Evolutionary conservation across 2,329 filamentous ascomycete genomes (phyloP).

Genomic region (Aplosporella prunicola): DNA sequence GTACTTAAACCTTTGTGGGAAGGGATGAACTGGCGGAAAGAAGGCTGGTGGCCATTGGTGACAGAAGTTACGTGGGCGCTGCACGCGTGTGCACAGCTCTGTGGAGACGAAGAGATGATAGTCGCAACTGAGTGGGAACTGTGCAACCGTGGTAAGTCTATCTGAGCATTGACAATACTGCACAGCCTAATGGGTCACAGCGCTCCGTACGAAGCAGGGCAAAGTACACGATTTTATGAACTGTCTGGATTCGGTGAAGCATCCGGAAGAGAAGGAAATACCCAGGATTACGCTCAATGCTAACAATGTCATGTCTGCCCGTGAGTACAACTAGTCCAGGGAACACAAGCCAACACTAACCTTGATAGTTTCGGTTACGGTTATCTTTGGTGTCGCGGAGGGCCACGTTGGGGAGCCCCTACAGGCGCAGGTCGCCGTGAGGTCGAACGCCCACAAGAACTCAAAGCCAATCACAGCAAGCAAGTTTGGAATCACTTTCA

Average conservation of each 20-base stretch:
- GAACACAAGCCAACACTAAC: no score
- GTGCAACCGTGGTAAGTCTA: slow-evolving; percentile 23
- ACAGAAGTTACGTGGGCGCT: slow-evolving; percentile 44
- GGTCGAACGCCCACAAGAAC: slow-evolving; percentile 37
- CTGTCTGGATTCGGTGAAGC: slow-evolving; percentile 31
- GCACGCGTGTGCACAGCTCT: slow-evolving; percentile 42
- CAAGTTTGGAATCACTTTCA: slow-evolving; percentile 43
- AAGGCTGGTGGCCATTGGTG: slow-evolving; percentile 51
- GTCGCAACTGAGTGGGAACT: slow-evolving; percentile 51
- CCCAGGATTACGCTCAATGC: slow-evolving; percentile 38
- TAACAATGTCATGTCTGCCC: slow-evolving; percentile 39
- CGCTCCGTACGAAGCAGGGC: slow-evolving; percentile 22
- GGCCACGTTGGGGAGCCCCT: slow-evolving; percentile 52
- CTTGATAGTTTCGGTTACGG: slow-evolving; percentile 38
- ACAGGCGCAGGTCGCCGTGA: slow-evolving; percentile 45
- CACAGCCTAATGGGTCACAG: slow-evolving; percentile 15
- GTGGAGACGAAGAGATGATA: slow-evolving; percentile 39
- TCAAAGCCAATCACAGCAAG: slow-evolving; percentile 40
- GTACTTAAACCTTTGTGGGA: slow-evolving; percentile 47
- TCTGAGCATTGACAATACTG: background rate
- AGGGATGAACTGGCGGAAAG: slow-evolving; percentile 47
- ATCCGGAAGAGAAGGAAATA: slow-evolving; percentile 27
- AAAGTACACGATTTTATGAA: slow-evolving; percentile 38
- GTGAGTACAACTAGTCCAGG: slow-evolving; percentile 22
- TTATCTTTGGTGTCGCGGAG: slow-evolving; percentile 45